phyloP scores from a whole-genome alignment of 371 early-diverging fungal genomes.

The Saksenaea oblongispora region DNA sequence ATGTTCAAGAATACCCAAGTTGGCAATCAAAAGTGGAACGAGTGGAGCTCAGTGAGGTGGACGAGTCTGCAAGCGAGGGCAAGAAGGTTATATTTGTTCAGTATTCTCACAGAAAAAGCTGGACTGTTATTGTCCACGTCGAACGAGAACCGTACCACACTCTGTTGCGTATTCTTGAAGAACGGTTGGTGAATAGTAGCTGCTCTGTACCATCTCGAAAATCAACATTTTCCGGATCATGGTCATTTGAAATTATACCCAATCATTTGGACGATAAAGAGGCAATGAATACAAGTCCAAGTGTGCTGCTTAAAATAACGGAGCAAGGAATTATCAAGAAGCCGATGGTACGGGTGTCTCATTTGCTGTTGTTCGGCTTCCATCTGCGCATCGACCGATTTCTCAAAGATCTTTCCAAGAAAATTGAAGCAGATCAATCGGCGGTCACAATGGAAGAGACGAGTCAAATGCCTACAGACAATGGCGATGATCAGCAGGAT shows the following conservation, averaged over 20 bases:
- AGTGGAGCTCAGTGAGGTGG: slow-evolving; percentile 13
- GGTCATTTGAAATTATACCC: slow-evolving; percentile 27
- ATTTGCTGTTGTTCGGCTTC: slow-evolving; percentile 42
- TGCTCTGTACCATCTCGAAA: slow-evolving; percentile 10
- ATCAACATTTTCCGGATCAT: slow-evolving; percentile 30
- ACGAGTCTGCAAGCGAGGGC: slow-evolving; percentile 18
- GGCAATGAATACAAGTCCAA: slow-evolving; percentile 6
- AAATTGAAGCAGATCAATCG: slow-evolving; percentile 19
- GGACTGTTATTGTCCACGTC: slow-evolving; percentile 34
- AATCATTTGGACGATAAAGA: slow-evolving; percentile 15
- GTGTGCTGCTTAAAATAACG: slow-evolving; percentile 32
- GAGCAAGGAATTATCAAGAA: slow-evolving; percentile 47
- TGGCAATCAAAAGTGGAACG: slow-evolving; percentile 39
- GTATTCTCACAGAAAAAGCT: slow-evolving; percentile 27
- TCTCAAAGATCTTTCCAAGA: slow-evolving; percentile 36
- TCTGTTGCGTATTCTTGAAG: slow-evolving; percentile 43
- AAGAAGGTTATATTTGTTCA: slow-evolving; percentile 30
- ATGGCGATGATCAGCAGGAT: slow-evolving; percentile 12
- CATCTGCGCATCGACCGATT: slow-evolving; percentile 45
- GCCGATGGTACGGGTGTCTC: slow-evolving; percentile 39
- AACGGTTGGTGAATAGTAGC: slow-evolving; percentile 9
- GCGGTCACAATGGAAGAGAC: neutral
- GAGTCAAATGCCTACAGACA: neutral
- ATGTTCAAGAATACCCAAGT: slow-evolving; percentile 34
- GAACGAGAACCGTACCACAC: slow-evolving; percentile 30